Conservation (phyloP, 306 rosid genomes). For the Castanospermum australe region DNA sequence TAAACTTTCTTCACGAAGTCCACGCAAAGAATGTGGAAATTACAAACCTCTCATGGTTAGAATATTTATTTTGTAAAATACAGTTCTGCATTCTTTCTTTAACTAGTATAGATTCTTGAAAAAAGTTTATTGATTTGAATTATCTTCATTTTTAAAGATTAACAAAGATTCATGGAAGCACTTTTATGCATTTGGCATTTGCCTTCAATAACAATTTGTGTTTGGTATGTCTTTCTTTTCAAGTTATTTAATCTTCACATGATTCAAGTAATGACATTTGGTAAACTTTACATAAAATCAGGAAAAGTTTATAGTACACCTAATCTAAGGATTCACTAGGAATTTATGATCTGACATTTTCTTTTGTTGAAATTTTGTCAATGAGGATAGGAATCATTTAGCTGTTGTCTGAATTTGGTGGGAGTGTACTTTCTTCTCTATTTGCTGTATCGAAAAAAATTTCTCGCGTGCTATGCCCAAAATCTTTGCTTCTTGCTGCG, state of each 20-base stretch:
- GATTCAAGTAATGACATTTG: background rate
- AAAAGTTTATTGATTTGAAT: background rate
- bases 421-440: constrained; percentile 46
- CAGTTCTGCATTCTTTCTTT: too few species aligned
- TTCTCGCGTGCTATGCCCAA: too few species aligned
- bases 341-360: background rate
- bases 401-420: constrained; percentile 56
- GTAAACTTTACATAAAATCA: background rate
- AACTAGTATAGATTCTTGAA: too few species aligned
- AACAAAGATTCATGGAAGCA: constrained; percentile 68
- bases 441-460: too few species aligned
- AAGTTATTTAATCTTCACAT: background rate
- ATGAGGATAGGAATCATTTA: constrained; percentile 50
- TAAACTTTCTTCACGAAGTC: background rate
- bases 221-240: constrained; percentile 53
- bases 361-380: constrained; percentile 17
- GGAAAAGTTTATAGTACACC: background rate
- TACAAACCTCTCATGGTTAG: too few species aligned
- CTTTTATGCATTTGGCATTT: too few species aligned
- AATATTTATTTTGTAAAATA: too few species aligned
- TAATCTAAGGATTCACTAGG: background rate
- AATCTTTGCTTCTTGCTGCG: too few species aligned
- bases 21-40: background rate
- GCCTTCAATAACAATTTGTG: constrained; percentile 88
- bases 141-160: constrained; percentile 46